Base-by-base conservation (phyloP, 495 filamentous ascomycete genomes). In the Friedmanniomyces simplex region DNA sequence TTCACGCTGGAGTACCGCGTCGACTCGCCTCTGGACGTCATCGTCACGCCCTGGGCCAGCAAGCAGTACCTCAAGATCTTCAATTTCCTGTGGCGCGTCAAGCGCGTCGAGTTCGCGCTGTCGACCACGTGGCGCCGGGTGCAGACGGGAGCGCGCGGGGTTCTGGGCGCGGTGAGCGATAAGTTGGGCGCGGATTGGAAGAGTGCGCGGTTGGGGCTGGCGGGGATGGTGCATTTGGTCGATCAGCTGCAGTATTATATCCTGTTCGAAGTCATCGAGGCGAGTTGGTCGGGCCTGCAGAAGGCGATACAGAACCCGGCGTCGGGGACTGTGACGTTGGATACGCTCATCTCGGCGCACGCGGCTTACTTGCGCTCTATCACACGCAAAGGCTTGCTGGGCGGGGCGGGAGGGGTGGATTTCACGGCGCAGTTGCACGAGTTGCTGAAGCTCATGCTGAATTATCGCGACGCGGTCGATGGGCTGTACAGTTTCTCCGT, bases 1-100 rank as follows among this genome's bases (percentile, higher is more conserved):
- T 99, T 99, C 72, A 99, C 94, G 0, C 79, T 99, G 28, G 94
- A 99, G 68, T 99, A 99, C 74, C 96, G 95, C 70, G 90, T 97
- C 57, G 93, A 96, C 67, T 88, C 93, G 10, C 94, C 94, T 0
- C 88, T 97, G 24, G 94, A 99, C 66, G 93, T 97, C 52, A 89
- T 99, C 52, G 91, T 99, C 13, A 96, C 91, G 0, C 87, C 91
- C 0, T 95, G 88, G 81, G 89, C 87, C 36, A 91, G 87, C 54
- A 88, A 88, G 1, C 91, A 97, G 67, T 99, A 99, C 69, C 84
- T 99, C 59, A 96, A 96, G 66, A 87, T 97, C 26, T 99, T 99
- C 82, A 99, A 99, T 69, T 96, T 99, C 70, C 82, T 99, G 3
- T 99, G 94, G 94, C 87, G 94, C 54, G 83, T 97, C 63, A 99